A percentile compares a stretch with the other conserved stretches of the same genome.
phyloP scores from a whole-genome alignment of 345 rosid species.

The Moricandia moricandioides region DNA sequence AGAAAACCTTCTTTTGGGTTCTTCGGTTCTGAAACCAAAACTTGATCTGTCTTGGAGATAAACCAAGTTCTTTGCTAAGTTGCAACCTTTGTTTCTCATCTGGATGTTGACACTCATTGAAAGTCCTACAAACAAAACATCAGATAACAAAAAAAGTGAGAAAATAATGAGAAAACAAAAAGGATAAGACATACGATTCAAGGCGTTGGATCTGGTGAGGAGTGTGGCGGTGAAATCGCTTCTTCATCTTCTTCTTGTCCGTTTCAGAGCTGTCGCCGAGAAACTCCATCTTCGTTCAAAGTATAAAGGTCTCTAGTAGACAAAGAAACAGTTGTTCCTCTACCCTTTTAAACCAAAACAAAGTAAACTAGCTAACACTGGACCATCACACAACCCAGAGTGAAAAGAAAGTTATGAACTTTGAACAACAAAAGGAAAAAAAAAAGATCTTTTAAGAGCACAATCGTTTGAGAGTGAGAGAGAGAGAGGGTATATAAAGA shows the following conservation, averaged over 20 bases:
- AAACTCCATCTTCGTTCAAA: conserved; percentile 45
- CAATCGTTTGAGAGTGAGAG: not conserved
- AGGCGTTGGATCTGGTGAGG: conserved; percentile 89
- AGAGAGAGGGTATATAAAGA: not conserved
- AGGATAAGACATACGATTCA: conserved; percentile 54
- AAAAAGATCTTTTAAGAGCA: not conserved
- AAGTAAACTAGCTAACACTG: conserved; percentile 24
- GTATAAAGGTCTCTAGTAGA: conserved; percentile 1
- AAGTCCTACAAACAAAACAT: conserved; percentile 50
- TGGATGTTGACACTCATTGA: conserved; percentile 95
- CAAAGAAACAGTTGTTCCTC: not conserved
- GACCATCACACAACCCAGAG: conserved; percentile 26
- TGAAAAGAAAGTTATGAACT: not conserved
- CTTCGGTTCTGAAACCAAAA: conserved; percentile 98
- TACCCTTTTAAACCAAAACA: not conserved
- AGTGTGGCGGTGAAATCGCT: conserved; percentile 92
- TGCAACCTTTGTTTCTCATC: conserved; percentile 92
- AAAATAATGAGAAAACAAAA: not conserved
- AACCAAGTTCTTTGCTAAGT: conserved; percentile 77
- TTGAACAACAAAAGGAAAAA: not conserved
- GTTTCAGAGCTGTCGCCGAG: conserved; percentile 32
- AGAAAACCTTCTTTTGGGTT: conserved; percentile 86
- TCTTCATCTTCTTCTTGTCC: conserved; percentile 64
- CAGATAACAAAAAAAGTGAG: not conserved
- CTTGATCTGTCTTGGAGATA: conserved; percentile 95